Conservation (phyloP, 2,329 filamentous ascomycete genomes). For the Emydomyces testavorans region DNA sequence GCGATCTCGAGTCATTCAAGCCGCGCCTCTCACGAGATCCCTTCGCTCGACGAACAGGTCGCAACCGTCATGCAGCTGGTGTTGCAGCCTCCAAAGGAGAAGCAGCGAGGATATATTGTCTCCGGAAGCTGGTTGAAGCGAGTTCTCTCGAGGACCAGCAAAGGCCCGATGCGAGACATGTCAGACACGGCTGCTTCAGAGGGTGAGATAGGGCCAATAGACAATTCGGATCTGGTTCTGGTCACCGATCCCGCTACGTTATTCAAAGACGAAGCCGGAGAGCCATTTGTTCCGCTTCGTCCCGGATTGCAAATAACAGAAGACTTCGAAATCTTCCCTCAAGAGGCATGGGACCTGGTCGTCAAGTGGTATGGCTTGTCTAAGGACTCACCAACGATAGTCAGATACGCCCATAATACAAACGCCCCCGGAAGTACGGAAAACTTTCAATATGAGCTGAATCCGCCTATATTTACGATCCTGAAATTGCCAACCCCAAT, state of each 20-base stretch:
- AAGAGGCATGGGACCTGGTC: constrained; percentile 70
- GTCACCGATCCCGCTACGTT: constrained; percentile 37
- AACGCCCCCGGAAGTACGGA: constrained; percentile 45
- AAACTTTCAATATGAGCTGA: constrained; percentile 70
- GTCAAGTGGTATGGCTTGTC: constrained; percentile 71
- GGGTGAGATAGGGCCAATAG: constrained; percentile 63
- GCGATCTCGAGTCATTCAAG: constrained; percentile 13
- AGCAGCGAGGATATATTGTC: constrained; percentile 65
- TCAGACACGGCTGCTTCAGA: constrained; percentile 49
- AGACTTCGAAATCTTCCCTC: constrained; percentile 65
- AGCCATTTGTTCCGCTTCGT: constrained; percentile 59
- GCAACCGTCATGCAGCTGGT: constrained; percentile 54
- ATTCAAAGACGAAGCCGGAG: constrained; percentile 37
- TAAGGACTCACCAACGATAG: constrained; percentile 57
- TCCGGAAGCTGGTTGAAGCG: constrained; percentile 67
- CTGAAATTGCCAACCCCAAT: constrained; percentile 60
- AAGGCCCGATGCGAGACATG: constrained; percentile 45
- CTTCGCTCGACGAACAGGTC: constrained; percentile 58
- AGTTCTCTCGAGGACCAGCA: constrained; percentile 55
- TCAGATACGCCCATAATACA: constrained; percentile 67
- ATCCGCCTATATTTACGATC: constrained; percentile 74
- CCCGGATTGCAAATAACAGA: constrained; percentile 53
- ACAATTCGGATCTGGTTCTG: constrained; percentile 73
- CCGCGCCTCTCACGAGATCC: constrained; percentile 20
- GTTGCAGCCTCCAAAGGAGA: constrained; percentile 50